Percentiles rank a stretch among this genome's conserved stretches.
Conservation (phyloP, 164 flowering plant genomes). For the Piper longum region DNA sequence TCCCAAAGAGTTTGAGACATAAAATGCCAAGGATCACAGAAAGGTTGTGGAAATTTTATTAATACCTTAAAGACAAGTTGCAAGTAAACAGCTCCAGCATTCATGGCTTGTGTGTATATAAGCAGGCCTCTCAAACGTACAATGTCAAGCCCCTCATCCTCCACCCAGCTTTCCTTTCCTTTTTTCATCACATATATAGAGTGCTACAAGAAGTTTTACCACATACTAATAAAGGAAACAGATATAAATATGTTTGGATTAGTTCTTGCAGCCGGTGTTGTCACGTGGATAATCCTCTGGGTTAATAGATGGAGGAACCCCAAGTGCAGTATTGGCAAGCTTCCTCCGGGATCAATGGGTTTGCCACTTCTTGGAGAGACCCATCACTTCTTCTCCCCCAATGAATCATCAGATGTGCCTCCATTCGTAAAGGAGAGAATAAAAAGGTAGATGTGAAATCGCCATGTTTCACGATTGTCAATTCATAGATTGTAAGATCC, state of each 20-base stretch:
- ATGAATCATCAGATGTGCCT: constrained; percentile 18
- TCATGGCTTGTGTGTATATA: neutral
- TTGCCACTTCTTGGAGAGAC: constrained; percentile 27
- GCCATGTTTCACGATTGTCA: neutral
- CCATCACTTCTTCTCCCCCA: constrained; percentile 26
- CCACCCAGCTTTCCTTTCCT: neutral
- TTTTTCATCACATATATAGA: neutral
- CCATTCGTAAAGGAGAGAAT: constrained; percentile 23
- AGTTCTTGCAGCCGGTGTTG: constrained; percentile 13
- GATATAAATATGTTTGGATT: constrained; percentile 4
- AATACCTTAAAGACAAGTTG: too few species aligned
- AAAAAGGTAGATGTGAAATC: constrained; percentile 13
- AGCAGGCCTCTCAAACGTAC: neutral
- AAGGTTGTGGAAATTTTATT: neutral
- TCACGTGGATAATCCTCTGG: constrained; percentile 19
- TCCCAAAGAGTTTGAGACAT: neutral
- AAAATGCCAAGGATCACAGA: neutral
- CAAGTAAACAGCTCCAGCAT: neutral
- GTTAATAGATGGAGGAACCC: constrained; percentile 28
- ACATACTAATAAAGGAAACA: neutral
- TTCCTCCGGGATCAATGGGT: constrained; percentile 36
- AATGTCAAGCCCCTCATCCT: neutral
- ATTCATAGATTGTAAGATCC: neutral
- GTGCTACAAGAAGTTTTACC: neutral
- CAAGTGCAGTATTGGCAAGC: constrained; percentile 16